A percentile compares a stretch with the other conserved stretches of the same genome.
These are phyloP conservation scores for Naganishia onofrii DNA, from an alignment of 768 basidiomycete species.

Conservation along the genomic window DNA sequence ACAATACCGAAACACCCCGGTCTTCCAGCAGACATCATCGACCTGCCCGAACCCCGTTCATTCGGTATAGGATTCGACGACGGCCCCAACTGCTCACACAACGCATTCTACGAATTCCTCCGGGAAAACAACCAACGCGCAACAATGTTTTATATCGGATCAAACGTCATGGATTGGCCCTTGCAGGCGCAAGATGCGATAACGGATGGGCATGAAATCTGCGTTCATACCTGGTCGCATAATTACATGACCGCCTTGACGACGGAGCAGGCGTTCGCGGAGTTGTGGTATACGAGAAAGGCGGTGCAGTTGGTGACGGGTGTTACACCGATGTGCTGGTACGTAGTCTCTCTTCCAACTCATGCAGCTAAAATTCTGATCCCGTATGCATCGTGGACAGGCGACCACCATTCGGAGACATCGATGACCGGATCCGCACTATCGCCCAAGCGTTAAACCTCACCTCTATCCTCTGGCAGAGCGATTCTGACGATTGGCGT, in stretches of 20 bases:
- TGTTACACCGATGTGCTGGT: conserved; percentile 42
- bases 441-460: conserved; percentile 46
- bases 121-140: conserved; percentile 50
- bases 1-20: conserved; percentile 40
- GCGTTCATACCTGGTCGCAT: conserved; percentile 47
- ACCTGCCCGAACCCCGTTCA: conserved; percentile 47
- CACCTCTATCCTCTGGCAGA: conserved; percentile 45
- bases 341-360: neutral
- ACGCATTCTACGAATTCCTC: conserved; percentile 54
- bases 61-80: conserved; percentile 54
- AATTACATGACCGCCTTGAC: conserved; percentile 66
- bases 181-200: conserved; percentile 51
- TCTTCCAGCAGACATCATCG: conserved; percentile 45
- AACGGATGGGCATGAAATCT: conserved; percentile 48
- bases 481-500: conserved; percentile 50
- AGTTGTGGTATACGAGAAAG: conserved; percentile 46
- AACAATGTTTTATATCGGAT: conserved; percentile 55
- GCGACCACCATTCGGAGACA: conserved; percentile 50
- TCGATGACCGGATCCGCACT: conserved; percentile 49
- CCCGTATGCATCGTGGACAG: conserved; percentile 20
- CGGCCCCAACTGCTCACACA: conserved; percentile 53
- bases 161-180: conserved; percentile 55
- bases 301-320: conserved; percentile 45
- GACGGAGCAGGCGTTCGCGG: conserved; percentile 48
- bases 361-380: neutral